phyloP scores from a whole-genome alignment of 2,329 filamentous ascomycete species.

The Claviceps spartinae region DNA sequence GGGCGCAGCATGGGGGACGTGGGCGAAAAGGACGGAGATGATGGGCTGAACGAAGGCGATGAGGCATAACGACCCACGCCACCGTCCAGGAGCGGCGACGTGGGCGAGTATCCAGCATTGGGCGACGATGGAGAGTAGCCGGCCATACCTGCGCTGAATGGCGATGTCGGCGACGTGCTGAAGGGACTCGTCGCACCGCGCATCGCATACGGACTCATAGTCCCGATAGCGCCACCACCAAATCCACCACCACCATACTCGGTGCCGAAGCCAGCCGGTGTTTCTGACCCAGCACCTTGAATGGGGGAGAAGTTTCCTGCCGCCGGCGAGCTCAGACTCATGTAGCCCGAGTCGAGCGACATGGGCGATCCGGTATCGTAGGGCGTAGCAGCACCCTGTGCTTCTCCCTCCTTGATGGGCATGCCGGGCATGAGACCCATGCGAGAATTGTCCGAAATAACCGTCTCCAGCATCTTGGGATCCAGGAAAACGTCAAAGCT shows the following conservation, averaged over 20 bases:
- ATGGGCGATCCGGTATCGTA: slow-evolving; percentile 83
- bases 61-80: slow-evolving; percentile 39
- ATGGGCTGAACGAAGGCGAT: slow-evolving; percentile 50
- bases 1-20: slow-evolving; percentile 46
- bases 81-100: slow-evolving; percentile 50
- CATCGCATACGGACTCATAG: slow-evolving; percentile 52
- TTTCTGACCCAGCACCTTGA: slow-evolving; percentile 59
- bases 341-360: slow-evolving; percentile 50
- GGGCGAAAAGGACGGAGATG: slow-evolving; percentile 50
- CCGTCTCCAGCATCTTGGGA: slow-evolving; percentile 87
- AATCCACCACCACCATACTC: slow-evolving; percentile 43
- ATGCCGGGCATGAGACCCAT: slow-evolving; percentile 72
- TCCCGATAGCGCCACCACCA: slow-evolving; percentile 26
- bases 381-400: slow-evolving; percentile 79
- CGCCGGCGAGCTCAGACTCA: slow-evolving; percentile 49
- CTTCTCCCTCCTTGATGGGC: slow-evolving; percentile 58
- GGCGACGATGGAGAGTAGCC: slow-evolving; percentile 70
- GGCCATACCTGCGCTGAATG: slow-evolving; percentile 41
- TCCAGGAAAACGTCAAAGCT: slow-evolving; percentile 91
- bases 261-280: slow-evolving; percentile 50
- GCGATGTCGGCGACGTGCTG: slow-evolving; percentile 53
- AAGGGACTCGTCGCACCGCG: slow-evolving; percentile 59
- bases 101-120: slow-evolving; percentile 59
- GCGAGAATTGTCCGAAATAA: slow-evolving; percentile 82
- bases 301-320: slow-evolving; percentile 64